Evolutionary conservation across 2,329 filamentous ascomycete genomes (phyloP), one percentile per base, ranked within the genome.

Genomic region (Apiospora rasikravindrae): DNA sequence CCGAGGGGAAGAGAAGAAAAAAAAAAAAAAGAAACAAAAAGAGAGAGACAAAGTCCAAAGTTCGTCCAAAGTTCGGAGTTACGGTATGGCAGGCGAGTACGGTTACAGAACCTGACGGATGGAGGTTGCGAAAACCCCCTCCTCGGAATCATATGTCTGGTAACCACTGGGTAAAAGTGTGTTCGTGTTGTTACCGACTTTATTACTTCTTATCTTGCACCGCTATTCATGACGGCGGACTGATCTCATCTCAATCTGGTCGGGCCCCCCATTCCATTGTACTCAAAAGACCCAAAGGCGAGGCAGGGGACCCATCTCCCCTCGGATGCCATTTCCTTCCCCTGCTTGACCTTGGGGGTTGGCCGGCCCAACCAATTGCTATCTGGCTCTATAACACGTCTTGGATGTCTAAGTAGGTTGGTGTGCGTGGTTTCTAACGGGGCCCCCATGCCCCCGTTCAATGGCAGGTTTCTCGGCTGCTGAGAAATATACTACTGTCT

Each of bases 361-460:
- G 53, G 29, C 29, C 16, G 16, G 16, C 29, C 29, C 29, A 33
- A 13, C 57, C 57, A 40, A 64, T 64, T 64, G 22, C 33, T 29
- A 14, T 64, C 33, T 64, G 33, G 19, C 33, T 64, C 33, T 40
- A 64, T 64, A 33, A 64, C 57, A 64, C 57, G 57, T 64, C 57
- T 14, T n/a, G 8, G 33, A 5, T 37, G 33, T 37, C 33, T 37
- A 3, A 6, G n/a, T n/a, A n/a, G n/a, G n/a, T n/a, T n/a, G 19
- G 19, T 64, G 57, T n/a, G 7, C 11, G 57, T 64, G 19, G 29
- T 40, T 37, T 37, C 29, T 64, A 37, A 64, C n/a, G 53, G 57
- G 57, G 57, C 29, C 53, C 19, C 51, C 51, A 29, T 29, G 51
- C 24, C 53, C 53, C 57, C 57, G 57, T 64, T 40, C 57, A 13